Conservation (phyloP, 2,329 filamentous ascomycete genomes). For the Orbilia blumenaviensis region DNA sequence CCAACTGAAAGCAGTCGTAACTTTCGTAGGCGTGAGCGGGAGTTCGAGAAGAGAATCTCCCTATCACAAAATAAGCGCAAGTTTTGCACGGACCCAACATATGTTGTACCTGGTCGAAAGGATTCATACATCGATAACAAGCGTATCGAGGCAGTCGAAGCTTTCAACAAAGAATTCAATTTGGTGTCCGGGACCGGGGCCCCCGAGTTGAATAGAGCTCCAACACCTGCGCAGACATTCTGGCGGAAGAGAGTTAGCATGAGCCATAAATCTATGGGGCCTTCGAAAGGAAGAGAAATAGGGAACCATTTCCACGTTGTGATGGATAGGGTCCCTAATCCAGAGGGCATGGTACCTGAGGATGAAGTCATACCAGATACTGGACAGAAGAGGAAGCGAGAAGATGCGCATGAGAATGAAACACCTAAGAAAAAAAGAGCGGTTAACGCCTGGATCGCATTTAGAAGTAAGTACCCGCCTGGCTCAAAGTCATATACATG, state of each 20-base stretch:
- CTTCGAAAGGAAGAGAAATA: neutral
- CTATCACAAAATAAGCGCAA: neutral
- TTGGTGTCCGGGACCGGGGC: neutral
- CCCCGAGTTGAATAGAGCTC: neutral
- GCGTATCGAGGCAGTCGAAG: neutral
- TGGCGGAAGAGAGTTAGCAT: neutral
- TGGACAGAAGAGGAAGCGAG: neutral
- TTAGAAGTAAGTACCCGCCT: conserved; percentile 19
- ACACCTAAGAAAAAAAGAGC: conserved; percentile 9
- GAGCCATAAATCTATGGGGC: neutral
- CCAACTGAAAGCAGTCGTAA: neutral
- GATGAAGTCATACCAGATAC: neutral
- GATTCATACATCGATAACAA: neutral
- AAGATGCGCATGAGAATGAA: neutral
- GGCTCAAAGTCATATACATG: too few relatives aligned
- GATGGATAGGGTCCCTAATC: neutral
- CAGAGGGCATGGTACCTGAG: neutral
- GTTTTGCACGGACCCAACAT: neutral
- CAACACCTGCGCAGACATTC: neutral
- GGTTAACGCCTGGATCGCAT: conserved; percentile 29
- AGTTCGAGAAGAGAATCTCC: neutral
- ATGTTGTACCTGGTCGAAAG: neutral
- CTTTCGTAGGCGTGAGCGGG: neutral
- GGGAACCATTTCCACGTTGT: neutral
- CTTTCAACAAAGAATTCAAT: conserved; percentile 7